Base-by-base conservation (phyloP, 2,329 filamentous ascomycete genomes). In the Trichophyton mentagrophytes region DNA sequence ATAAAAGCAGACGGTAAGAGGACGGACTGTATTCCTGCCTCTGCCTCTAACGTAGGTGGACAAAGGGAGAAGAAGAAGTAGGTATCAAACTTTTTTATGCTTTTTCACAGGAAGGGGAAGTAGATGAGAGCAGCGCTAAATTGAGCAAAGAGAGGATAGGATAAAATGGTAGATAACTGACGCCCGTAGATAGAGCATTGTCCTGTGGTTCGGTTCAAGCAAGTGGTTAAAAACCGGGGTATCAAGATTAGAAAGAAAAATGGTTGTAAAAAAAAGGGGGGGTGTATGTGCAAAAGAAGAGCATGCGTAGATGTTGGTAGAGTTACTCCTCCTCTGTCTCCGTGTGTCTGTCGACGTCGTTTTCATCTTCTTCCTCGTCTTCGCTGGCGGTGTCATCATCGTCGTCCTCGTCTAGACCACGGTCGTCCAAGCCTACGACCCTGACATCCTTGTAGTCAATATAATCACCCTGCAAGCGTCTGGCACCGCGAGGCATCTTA, bases 391-490 rank as follows among this genome's bases (percentile, higher is more conserved):
- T 72, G n/a, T 84, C 81, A n/a, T 79, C 74, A 1, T 76, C 71
- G 5, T 73, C 72, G 9, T 74, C 73, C 40, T 80, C 80, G 56
- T 82, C 77, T 13, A 79, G 80, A 5, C 80, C 78, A 4, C 81
- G 80, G 25, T 79, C 80, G 62, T 86, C 81, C 9, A 90, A 74
- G 0, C 88, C 89, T 0, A 85, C 84, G 40, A 95, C 83, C 22
- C 27, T 55, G 15, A 55, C 51, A 3, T 85, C 82, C 64, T 83
- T 83, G 88, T 90, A 96, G 58, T 85, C 80, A 33, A 92, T 81
- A 69, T 96, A 96, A 69, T 95, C 87, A 20, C 83, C 81, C 64
- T 90, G 87, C 11, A 99, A 76, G 95, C 93, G 97, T 62, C 85
- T 82, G 73, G 88, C 90, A 72, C 91, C 96, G 66, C 85, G 79